Conservation (phyloP, 176 grass and related monocot genomes). For the Aegilops speltoides region DNA sequence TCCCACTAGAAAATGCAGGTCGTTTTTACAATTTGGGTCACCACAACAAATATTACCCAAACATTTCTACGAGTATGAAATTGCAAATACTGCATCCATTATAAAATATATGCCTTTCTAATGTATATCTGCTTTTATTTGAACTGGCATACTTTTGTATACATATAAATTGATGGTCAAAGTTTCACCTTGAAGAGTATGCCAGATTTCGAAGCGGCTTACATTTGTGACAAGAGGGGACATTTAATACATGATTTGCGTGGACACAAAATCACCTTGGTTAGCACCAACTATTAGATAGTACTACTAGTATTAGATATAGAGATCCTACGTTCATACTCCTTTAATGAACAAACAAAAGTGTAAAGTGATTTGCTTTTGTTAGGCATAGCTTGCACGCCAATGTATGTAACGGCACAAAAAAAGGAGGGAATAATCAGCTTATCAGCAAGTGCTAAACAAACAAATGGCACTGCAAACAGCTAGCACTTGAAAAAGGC, state of each 20-base stretch:
- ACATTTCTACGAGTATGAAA: background rate
- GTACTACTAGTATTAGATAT: too few species aligned
- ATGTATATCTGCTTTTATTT: background rate
- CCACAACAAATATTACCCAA: too few species aligned
- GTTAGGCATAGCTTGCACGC: constrained; percentile 23
- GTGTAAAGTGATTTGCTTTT: background rate
- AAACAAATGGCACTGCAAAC: constrained; percentile 22
- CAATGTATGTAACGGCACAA: background rate
- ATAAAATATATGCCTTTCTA: background rate
- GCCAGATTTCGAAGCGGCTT: background rate
- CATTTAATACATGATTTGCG: background rate
- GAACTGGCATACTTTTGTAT: background rate
- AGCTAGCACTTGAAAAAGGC: constrained; percentile 33
- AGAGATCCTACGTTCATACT: background rate
- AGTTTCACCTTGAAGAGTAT: background rate
- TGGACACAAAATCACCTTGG: background rate
- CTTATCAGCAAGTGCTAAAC: background rate
- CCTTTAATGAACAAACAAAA: too few species aligned
- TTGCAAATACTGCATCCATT: background rate
- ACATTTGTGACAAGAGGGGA: background rate
- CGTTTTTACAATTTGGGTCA: too few species aligned
- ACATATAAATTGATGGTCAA: background rate
- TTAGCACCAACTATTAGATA: too few species aligned
- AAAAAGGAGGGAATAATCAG: background rate
- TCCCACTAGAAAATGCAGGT: too few species aligned